These are phyloP conservation scores for Arctium minus DNA, from an alignment of 129 eudicot genomes.

Conservation along the genomic window DNA sequence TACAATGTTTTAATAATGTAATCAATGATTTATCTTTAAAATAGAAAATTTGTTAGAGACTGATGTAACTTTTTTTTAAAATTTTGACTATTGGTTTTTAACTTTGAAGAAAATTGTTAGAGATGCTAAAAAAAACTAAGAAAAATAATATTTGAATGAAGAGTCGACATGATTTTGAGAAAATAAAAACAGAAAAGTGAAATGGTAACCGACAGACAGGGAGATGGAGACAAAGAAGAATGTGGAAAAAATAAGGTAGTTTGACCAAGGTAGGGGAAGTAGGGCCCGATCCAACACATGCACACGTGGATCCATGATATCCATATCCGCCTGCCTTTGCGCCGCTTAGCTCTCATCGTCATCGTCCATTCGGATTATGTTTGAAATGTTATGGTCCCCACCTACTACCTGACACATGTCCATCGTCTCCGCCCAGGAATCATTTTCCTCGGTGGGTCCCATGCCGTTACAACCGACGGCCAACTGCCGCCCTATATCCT, in stretches of 20 bases:
- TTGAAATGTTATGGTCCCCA: background rate
- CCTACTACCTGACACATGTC: background rate
- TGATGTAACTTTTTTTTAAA: too few species aligned
- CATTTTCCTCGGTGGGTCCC: background rate
- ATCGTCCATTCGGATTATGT: background rate
- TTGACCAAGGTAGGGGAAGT: background rate
- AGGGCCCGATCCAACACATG: background rate
- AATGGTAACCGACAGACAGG: constrained; percentile 9
- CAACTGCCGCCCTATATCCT: background rate
- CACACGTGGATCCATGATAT: constrained; percentile 30
- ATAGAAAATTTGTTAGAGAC: too few species aligned
- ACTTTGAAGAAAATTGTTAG: too few species aligned
- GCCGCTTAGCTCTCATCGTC: constrained; percentile 1
- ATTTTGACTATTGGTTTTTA: too few species aligned
- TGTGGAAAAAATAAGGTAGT: background rate
- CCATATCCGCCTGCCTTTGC: background rate
- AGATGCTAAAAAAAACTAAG: too few species aligned
- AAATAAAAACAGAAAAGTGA: background rate
- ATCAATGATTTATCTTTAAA: too few species aligned
- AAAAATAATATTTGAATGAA: too few species aligned
- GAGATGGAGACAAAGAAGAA: background rate
- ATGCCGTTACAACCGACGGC: background rate
- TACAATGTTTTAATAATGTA: too few species aligned
- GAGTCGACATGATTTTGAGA: background rate
- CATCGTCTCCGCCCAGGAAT: background rate